These are phyloP conservation scores for Avicennia marina DNA, from an alignment of 257 asterid genomes.

Conservation along the genomic window DNA sequence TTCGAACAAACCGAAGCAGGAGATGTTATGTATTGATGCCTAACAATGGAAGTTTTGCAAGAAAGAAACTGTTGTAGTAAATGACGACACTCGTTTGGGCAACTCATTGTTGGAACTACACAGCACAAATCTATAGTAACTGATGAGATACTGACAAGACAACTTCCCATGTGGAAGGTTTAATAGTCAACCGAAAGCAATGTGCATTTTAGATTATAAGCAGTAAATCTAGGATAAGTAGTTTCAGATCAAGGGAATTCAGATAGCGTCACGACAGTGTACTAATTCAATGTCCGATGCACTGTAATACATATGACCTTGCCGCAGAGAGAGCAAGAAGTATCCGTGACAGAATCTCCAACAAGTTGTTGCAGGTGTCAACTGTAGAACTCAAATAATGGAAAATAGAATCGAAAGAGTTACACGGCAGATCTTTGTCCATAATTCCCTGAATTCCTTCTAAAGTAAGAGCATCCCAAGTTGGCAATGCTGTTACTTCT, in stretches of 20 bases:
- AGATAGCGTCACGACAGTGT: slow-evolving; percentile 11
- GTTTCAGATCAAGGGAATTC: neutral
- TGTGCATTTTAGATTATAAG: neutral
- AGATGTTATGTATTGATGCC: neutral
- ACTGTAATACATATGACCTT: neutral
- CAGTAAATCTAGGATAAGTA: slow-evolving; percentile 3
- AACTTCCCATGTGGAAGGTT: slow-evolving; percentile 3
- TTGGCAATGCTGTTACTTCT: too few relatives aligned
- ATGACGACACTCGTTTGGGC: neutral
- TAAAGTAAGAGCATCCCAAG: too few relatives aligned
- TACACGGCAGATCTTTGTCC: too few relatives aligned
- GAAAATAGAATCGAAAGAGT: too few relatives aligned
- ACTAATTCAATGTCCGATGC: neutral
- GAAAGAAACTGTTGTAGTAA: neutral
- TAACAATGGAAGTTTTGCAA: neutral
- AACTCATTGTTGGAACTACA: neutral
- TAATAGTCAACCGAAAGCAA: neutral
- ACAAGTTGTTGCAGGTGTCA: slow-evolving; percentile 1
- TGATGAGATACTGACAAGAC: neutral
- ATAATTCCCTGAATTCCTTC: too few relatives aligned
- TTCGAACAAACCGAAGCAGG: neutral
- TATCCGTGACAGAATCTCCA: slow-evolving; percentile 6
- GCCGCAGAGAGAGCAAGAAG: neutral
- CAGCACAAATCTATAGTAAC: neutral
- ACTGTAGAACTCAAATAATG: slow-evolving; percentile 5